A percentile compares a stretch with the other conserved stretches of the same genome.
phyloP scores from a whole-genome alignment of 495 filamentous ascomycete species.

The Trichoderma orchidacearum region DNA sequence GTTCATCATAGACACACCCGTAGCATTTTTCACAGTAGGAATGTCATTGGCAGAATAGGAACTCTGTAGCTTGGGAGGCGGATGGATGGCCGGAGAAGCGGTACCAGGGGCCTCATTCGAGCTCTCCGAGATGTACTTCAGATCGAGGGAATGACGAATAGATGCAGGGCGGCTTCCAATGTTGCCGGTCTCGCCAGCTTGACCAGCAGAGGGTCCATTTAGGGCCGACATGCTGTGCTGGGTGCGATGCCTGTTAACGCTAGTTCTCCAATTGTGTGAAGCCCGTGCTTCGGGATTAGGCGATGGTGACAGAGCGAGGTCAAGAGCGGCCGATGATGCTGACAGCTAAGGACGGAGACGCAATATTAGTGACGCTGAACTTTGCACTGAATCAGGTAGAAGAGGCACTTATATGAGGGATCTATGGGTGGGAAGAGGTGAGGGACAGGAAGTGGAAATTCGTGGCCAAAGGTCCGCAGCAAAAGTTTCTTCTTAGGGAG shows the following conservation, averaged over 20 bases:
- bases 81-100: constrained; percentile 14
- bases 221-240: constrained; percentile 57
- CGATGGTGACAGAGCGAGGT: constrained; percentile 60
- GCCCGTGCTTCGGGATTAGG: constrained; percentile 43
- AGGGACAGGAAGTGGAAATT: not conserved
- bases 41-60: constrained; percentile 87
- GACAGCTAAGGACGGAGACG: constrained; percentile 40
- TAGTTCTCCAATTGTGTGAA: constrained; percentile 43
- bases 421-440: not conserved
- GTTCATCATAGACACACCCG: constrained; percentile 13
- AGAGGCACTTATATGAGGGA: constrained; percentile 6
- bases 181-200: constrained; percentile 18
- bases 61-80: constrained; percentile 58
- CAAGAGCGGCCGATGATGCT: constrained; percentile 66
- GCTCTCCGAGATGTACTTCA: constrained; percentile 28
- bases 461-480: no score
- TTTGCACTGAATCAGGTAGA: constrained; percentile 6
- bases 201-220: constrained; percentile 10
- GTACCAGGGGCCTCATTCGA: constrained; percentile 13
- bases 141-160: constrained; percentile 41
- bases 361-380: not conserved
- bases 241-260: constrained; percentile 62
- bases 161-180: constrained; percentile 30
- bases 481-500: not conserved
- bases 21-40: constrained; percentile 58